Base-by-base conservation (phyloP, 371 early-diverging fungal genomes). In the Mitosporidium daphniae region DNA sequence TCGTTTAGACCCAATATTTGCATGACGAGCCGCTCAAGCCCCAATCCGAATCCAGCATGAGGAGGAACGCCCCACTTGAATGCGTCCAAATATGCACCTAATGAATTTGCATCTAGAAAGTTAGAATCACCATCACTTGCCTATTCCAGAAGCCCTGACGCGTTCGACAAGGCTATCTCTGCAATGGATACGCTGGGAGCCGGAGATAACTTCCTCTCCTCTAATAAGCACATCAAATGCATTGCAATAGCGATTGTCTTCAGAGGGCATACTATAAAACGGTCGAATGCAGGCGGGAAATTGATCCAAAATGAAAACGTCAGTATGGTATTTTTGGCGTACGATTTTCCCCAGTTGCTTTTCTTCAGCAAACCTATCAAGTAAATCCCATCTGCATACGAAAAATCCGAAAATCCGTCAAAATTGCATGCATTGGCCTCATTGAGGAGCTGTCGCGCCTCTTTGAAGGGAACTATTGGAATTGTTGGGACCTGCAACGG, bases 191-290 rank as follows among this genome's bases (percentile, higher is more conserved):
- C 99, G 78, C 53, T 94, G 94, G 13, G 97, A 95, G 27, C 99
- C 99, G 18, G 94, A 91, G 36, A 89, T 50, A 40, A 97, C 82
- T 49, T 97, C 99, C 45, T 97, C 91, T 29, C 95, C 95, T 31
- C 94, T 63, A 48, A 95, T 62, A 53, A 99, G 95, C 50, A 99
- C 84, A 57, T 99, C 99, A 48, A 86, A 95, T 12, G 93, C 89
- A 63, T 89, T 84, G 35, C 84, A 74, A 53, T 78, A 84, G 27
- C 61, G 58, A 33, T 63, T 47, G 15, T 51, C 37, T 14, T 82
- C 67, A 48, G 84, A 75, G 16, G 82, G 78, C 73, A 86, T 89
- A 14, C 95, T 99, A 59, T 99, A 99, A 61, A 97, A 95, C 14
- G 99, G 89, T 27, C 97, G 62, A 14, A 80, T 67, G 3, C 45